A percentile compares a stretch with the other conserved stretches of the same genome.
These are phyloP conservation scores for Hyphodiscus hymeniophilus DNA, from an alignment of 495 filamentous ascomycete species.

Conservation along the genomic window DNA sequence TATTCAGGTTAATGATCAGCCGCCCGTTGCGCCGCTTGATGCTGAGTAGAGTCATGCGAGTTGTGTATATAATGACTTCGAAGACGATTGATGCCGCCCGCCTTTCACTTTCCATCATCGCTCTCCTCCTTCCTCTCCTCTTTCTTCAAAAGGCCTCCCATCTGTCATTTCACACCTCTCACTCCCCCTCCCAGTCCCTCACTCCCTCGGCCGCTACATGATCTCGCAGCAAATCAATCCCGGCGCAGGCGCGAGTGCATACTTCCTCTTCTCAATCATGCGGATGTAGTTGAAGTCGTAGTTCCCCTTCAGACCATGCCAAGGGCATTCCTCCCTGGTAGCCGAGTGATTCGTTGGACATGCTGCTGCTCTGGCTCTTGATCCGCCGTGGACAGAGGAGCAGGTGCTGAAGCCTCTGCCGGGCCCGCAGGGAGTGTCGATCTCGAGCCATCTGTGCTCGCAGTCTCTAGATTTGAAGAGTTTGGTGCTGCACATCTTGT, in stretches of 20 bases:
- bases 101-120: too few species aligned
- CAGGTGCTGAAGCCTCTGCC: conserved; percentile 3
- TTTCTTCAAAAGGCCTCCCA: too few species aligned
- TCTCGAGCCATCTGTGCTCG: background rate
- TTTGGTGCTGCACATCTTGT: background rate
- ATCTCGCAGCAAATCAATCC: too few species aligned
- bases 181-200: too few species aligned
- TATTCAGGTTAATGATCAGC: conserved; percentile 73
- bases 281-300: conserved; percentile 9
- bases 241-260: too few species aligned
- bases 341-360: background rate
- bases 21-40: conserved; percentile 55
- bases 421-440: background rate
- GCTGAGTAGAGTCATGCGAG: conserved; percentile 45
- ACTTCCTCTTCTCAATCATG: conserved; percentile 11
- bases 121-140: too few species aligned
- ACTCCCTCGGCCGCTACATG: too few species aligned
- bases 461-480: background rate
- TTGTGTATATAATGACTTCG: background rate
- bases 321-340: background rate
- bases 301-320: conserved; percentile 2
- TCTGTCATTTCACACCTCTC: too few species aligned
- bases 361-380: background rate
- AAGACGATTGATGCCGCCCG: too few species aligned
- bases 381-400: background rate